A percentile compares a stretch with the other conserved stretches of the same genome.
phyloP scores from a whole-genome alignment of 805 yeast species.

The Lachancea sp. region DNA sequence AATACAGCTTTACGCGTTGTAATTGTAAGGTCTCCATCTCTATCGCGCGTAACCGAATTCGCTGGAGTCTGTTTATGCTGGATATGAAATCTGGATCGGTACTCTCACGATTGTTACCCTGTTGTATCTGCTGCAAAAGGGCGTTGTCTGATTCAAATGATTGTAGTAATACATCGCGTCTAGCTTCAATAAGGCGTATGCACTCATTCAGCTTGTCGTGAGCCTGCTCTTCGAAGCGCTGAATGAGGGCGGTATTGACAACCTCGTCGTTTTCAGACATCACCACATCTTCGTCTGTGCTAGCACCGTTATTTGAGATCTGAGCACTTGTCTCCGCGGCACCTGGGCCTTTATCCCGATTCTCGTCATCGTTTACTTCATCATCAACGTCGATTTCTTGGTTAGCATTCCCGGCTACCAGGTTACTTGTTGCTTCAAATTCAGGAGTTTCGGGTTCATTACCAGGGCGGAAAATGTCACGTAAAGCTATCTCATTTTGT shows the following conservation, averaged over 20 bases:
- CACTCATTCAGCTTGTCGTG: slow-evolving; percentile 24
- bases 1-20: slow-evolving; percentile 23
- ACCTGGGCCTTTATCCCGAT: not conserved
- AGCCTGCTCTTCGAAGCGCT: slow-evolving; percentile 21
- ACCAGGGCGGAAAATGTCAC: slow-evolving; percentile 15
- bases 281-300: slow-evolving; percentile 11
- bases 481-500: slow-evolving; percentile 17
- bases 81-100: slow-evolving; percentile 10
- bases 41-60: slow-evolving; percentile 28
- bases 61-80: slow-evolving; percentile 25
- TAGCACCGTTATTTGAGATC: not conserved
- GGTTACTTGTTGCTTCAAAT: not conserved
- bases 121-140: slow-evolving; percentile 18
- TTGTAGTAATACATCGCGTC: slow-evolving; percentile 21
- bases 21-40: slow-evolving; percentile 30
- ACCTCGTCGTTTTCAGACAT: slow-evolving; percentile 18
- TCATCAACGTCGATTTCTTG: not conserved
- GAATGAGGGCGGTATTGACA: slow-evolving; percentile 13
- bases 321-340: not conserved
- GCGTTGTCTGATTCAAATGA: slow-evolving; percentile 24
- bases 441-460: too few relatives aligned
- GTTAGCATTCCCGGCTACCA: not conserved
- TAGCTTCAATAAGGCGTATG: slow-evolving; percentile 22
- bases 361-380: not conserved
- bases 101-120: slow-evolving; percentile 4